Base-by-base conservation (phyloP, 2,329 filamentous ascomycete genomes). In the Thelonectria blattea region DNA sequence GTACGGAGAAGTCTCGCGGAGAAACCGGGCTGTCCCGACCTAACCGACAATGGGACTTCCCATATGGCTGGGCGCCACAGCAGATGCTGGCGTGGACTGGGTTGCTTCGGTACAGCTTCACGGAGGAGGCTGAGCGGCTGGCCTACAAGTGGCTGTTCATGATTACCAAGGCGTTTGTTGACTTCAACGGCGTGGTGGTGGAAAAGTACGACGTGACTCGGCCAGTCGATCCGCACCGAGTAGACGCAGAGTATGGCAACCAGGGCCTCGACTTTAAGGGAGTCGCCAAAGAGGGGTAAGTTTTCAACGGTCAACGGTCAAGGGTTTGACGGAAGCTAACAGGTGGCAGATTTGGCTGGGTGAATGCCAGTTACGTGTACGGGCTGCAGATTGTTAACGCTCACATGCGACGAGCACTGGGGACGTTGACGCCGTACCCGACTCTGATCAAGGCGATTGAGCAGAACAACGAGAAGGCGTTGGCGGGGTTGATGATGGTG, bases 141-240 rank as follows among this genome's bases (percentile, higher is more conserved):
- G 91, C 92, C 0, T 99, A 99, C 78, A 93, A 95, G 77, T 99
- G 95, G 95, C 80, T 97, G 54, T 96, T 93, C 75, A 98, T 98
- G 94, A 93, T 97, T 71, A 97, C 92, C 60, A 97, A 96, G 78
- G 93, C 95, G 0, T 98, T 98, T 79, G 93, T 97, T 62, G 94
- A 99, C 76, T 98, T 94, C 82, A 98, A 98, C 73, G 95, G 95
- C 41, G 93, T 97, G 9, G 94, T 99, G 2, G 95, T 98, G 6
- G 95, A 99, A 79, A 99, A 99, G 80, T 99, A 99, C 80, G 92
- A 99, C 77, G 95, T 99, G 61, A 98, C 94, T 18, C 83, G 92
- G 58, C 89, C 91, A 5, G 88, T 93, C 58, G 93, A 97, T 71
- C 93, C 95, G 39, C 95, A 98, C 78, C 89, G 91, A 63, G 95